These are phyloP conservation scores for Herpetomonas muscarum DNA, from an alignment of 208 protist genomes.

Conservation along the genomic window DNA sequence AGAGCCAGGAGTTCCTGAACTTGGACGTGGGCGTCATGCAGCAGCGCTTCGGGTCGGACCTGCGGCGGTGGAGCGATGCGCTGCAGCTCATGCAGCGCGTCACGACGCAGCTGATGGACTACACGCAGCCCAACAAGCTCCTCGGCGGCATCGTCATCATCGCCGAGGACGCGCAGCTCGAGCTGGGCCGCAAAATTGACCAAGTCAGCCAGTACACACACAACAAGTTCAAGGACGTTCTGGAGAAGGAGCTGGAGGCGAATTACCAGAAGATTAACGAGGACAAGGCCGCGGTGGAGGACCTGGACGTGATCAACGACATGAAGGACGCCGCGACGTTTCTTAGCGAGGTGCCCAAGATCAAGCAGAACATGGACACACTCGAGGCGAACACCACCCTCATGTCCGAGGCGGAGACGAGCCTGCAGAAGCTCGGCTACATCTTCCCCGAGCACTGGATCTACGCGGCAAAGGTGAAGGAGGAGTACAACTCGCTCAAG, in stretches of 20 bases:
- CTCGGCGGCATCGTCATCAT: constrained; percentile 81
- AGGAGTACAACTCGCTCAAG: constrained; percentile 91
- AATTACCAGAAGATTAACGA: constrained; percentile 48
- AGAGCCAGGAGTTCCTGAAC: constrained; percentile 81
- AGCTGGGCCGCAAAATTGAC: constrained; percentile 79
- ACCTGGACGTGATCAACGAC: constrained; percentile 88
- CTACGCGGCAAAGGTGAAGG: constrained; percentile 78
- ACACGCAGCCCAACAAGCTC: constrained; percentile 82
- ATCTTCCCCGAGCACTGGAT: constrained; percentile 93
- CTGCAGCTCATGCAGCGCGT: constrained; percentile 65
- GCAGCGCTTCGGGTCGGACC: constrained; percentile 71
- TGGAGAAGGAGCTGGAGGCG: constrained; percentile 60
- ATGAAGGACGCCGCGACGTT: constrained; percentile 67
- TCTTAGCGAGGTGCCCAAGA: constrained; percentile 60
- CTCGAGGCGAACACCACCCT: constrained; percentile 47
- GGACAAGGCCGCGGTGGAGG: constrained; percentile 66
- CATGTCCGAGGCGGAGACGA: constrained; percentile 79
- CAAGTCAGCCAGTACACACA: constrained; percentile 72
- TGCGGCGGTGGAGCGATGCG: constrained; percentile 64
- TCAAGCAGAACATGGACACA: constrained; percentile 69
- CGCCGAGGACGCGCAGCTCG: constrained; percentile 79
- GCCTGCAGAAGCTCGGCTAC: constrained; percentile 86
- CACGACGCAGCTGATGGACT: constrained; percentile 73
- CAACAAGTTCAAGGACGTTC: constrained; percentile 78
- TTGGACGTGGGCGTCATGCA: constrained; percentile 80